Evolutionary conservation across 768 basidiomycete genomes (phyloP), one percentile per base, ranked within the genome.

Genomic region (Albatrellus ellisii): DNA sequence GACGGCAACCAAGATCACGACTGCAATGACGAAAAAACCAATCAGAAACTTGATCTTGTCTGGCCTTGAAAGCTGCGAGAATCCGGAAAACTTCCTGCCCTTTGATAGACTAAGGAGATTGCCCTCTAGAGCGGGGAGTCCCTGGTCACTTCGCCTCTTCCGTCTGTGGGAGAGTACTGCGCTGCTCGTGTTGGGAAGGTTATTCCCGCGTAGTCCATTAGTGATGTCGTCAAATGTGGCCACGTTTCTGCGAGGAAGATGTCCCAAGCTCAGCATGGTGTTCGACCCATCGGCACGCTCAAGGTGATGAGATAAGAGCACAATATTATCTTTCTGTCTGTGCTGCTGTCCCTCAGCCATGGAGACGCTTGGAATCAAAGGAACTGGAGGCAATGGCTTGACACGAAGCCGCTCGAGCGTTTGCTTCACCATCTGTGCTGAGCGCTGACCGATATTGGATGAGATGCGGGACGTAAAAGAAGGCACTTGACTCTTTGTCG

Each of bases 371-470:
- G 73, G 68, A 11, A 73, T 64, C 15, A 57, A 59, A 12, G 77
- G 78, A 20, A 79, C 64, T 1, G 74, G 76, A 6, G 78, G 77
- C 12, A 79, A 57, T 3, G 75, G 74, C 52, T 78, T 77, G 20
- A 53, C 48, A 44, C 56, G 67, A 44, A 64, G 61, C 69, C 71
- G 66, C 14, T 49, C 50, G 10, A 43, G 8, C 12, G 48, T 46
- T n/a, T 36, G 26, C 10, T 36, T 36, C 5, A 38, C 36, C 12
- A 22, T 44, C 26, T 41, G 49, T 25, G 35, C 29, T 18, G 49
- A 42, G 11, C 43, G 43, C 31, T 49, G 44, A 8, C 48, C 47
- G 29, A 32, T 47, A n/a, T 5, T 36, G 35, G 35, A 36, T 15
- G 35, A 36, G 14, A 36, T 8, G 2, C 31, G 4, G 21, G 73